Evolutionary conservation across 2,329 filamentous ascomycete species (phyloP), one percentile per base, ranked within the genome.

Genomic region (Hypoxylon rubiginosum): DNA sequence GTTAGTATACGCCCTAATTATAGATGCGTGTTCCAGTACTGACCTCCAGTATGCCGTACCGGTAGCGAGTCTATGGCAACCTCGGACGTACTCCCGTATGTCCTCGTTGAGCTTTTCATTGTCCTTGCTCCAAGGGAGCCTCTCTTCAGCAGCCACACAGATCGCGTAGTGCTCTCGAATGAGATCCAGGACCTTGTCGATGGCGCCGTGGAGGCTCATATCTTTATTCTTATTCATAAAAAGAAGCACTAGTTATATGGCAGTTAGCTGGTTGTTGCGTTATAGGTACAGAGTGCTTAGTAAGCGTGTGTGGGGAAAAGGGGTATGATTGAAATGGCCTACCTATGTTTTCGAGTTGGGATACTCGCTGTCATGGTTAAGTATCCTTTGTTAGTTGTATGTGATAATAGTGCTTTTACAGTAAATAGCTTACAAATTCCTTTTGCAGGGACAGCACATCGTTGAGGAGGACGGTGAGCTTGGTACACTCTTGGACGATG

Each of bases 31-130:
- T 24, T 50, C 10, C 8, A 48, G 6, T 21, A 60, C 61, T 19
- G 49, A 74, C 74, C 74, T 75, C 74, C 74, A 76, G 61, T 69
- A 73, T 17, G 71, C 72, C 8, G 73, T 76, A 5, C 74, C 75
- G 5, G 73, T 75, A 19, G 73, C 71, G 30, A 76, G 34, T 17
- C 72, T 66, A 1, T 74, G 74, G 48, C 71, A 73, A 13, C 72
- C 73, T 5, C 64, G 64, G 17, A 76, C 67, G 36, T 74, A 76
- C 53, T 75, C 67, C 15, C 70, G 65, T 9, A 76, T 74, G 17
- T 74, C 54, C 9, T 58, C 64, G 36, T 76, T 76, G 4, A 76
- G 39, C 24, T 73, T 69, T 30, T 73, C 69, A 46, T 76, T 73
- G 6, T 69, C 61, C 51, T 71, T 39, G 52, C 73, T 74, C 74